Percentiles rank a stretch among this genome's conserved stretches.
These are phyloP conservation scores for Stygiomarasmius scandens DNA, from an alignment of 1,284 basidiomycete species.

Conservation along the genomic window DNA sequence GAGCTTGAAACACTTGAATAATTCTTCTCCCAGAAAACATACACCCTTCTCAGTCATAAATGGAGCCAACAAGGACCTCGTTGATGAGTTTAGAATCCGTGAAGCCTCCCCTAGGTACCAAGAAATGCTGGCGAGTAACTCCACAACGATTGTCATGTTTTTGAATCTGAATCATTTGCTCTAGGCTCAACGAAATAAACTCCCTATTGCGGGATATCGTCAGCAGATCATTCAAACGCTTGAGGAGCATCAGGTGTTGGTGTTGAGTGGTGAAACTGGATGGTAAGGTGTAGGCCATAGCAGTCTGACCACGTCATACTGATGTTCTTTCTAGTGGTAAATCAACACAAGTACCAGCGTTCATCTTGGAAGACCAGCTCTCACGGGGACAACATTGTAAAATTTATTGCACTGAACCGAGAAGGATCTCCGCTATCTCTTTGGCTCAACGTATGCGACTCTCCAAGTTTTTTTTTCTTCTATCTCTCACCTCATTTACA, in stretches of 20 bases:
- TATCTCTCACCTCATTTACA: constrained; percentile 17
- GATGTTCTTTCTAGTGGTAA: constrained; percentile 70
- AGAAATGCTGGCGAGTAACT: constrained; percentile 77
- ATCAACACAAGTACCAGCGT: constrained; percentile 95
- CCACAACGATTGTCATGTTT: neutral
- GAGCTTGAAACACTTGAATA: constrained; percentile 28
- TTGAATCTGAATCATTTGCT: constrained; percentile 17
- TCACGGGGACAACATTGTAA: constrained; percentile 84
- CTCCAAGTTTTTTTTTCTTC: constrained; percentile 3
- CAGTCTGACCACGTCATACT: constrained; percentile 7
- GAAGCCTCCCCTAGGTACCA: constrained; percentile 73
- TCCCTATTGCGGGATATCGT: constrained; percentile 91
- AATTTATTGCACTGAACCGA: constrained; percentile 95
- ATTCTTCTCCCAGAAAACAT: neutral
- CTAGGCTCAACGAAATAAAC: constrained; percentile 68
- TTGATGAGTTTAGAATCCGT: constrained; percentile 60
- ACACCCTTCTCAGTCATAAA: neutral
- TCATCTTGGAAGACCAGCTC: constrained; percentile 91
- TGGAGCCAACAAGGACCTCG: constrained; percentile 51
- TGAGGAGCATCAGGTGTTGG: constrained; percentile 83
- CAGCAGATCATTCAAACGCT: constrained; percentile 75
- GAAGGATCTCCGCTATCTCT: constrained; percentile 96
- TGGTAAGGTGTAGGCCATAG: constrained; percentile 56
- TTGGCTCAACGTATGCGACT: constrained; percentile 77
- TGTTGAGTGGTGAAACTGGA: constrained; percentile 97